Evolutionary conservation across 331 rosid genomes (phyloP), one percentile per base, ranked within the genome.

Genomic region (Telfairia occidentalis): DNA sequence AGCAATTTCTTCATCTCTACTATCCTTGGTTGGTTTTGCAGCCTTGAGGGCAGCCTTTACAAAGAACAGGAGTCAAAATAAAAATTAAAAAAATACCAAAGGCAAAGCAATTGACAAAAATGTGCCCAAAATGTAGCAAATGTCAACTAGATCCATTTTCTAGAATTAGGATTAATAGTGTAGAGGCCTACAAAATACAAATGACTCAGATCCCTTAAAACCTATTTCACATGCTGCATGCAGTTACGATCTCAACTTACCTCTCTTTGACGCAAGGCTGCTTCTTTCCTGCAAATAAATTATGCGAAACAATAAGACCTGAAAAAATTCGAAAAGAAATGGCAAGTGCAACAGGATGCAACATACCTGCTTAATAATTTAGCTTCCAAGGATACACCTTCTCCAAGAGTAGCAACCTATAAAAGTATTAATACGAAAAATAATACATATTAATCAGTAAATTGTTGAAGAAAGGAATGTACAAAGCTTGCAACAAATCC

Each of bases 311-410:
- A 83, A 57, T 78, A 58, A 86, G 49, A 71, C 78, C 38, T 58
- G 32, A 35, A 70, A 71, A 52, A 7, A 9, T 26, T 64, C 75
- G 64, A 35, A 50, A 77, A 50, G 72, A 78, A 72, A 59, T 23
- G 42, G 30, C 38, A 70, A 46, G 75, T 40, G 58, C 73, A 77
- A 80, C 52, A 75, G 11, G 57, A 74, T 70, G 65, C 73, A 30
- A 42, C 52, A 73, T 77, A 90, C 99, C 96, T 89, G 93, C 86
- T 95, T 79, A 95, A 83, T 71, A 95, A 84, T 83, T 90, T 95
- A 63, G 96, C 99, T 84, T 95, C 99, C 58, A 95, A 85, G 79
- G 97, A 90, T 54, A 95, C 97, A 45, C 99, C 99, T 81, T 92
- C 99, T 73, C 99, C 99, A 58, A 95, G 96, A 46, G 85, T 76